Percentiles rank a stretch among this genome's conserved stretches.
These are phyloP conservation scores for Anacardium occidentale DNA, from an alignment of 345 rosid genomes.

Conservation along the genomic window DNA sequence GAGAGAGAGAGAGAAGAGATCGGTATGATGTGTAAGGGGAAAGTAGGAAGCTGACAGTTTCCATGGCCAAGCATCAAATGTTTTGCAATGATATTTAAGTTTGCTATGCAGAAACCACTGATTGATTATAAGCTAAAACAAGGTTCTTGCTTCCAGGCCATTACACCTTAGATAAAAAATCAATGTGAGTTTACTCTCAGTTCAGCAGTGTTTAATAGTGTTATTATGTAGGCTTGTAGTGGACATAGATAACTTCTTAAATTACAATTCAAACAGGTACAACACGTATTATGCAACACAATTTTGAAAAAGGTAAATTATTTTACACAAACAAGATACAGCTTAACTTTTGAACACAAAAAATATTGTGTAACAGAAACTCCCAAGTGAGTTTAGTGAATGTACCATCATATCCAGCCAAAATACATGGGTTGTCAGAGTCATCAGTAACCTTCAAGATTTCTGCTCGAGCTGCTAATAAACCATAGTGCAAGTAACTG, in stretches of 20 bases:
- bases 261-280: neutral
- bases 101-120: neutral
- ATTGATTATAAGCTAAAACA: neutral
- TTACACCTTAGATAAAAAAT: neutral
- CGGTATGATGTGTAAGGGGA: neutral
- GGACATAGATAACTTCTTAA: conserved; percentile 1
- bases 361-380: neutral
- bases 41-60: neutral
- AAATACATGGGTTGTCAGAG: conserved; percentile 74
- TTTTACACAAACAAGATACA: neutral
- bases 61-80: neutral
- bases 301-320: neutral
- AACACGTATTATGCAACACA: neutral
- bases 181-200: neutral
- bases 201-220: neutral
- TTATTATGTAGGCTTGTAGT: neutral
- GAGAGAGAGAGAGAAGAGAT: neutral
- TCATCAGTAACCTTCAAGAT: conserved; percentile 68
- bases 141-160: neutral
- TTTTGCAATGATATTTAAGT: neutral
- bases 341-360: neutral
- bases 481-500: conserved; percentile 93
- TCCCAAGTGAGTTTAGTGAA: conserved; percentile 7
- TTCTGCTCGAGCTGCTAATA: conserved; percentile 96
- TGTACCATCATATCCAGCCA: conserved; percentile 79